Percentiles rank a stretch among this genome's conserved stretches.
These are phyloP conservation scores for Streptanthus diversifolius DNA, from an alignment of 345 rosid genomes.

Conservation along the genomic window DNA sequence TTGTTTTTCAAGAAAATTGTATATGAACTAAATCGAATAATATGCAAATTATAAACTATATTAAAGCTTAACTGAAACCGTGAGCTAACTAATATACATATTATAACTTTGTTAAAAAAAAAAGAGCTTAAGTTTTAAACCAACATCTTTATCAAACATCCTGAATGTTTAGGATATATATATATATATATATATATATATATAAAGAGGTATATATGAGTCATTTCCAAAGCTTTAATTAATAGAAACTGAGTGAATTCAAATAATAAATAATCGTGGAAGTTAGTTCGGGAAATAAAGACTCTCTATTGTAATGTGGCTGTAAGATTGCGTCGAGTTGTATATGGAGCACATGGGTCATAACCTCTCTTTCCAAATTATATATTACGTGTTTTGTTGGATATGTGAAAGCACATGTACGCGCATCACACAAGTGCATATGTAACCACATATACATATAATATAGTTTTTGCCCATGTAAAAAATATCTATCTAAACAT, in stretches of 20 bases:
- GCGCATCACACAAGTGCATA: constrained; percentile 4
- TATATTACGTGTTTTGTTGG: constrained; percentile 13
- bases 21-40: too few species aligned
- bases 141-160: too few species aligned
- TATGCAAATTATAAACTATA: too few species aligned
- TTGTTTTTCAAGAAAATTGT: too few species aligned
- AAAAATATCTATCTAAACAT: constrained; percentile 17
- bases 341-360: constrained; percentile 33
- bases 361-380: constrained; percentile 5
- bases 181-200: too few species aligned
- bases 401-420: constrained; percentile 11
- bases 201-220: not conserved
- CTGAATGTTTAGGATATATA: too few species aligned
- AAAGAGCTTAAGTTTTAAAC: too few species aligned
- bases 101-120: too few species aligned
- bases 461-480: not conserved
- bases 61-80: too few species aligned
- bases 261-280: not conserved
- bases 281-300: constrained; percentile 17
- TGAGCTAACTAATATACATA: too few species aligned
- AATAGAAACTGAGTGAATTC: not conserved
- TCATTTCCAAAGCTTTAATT: not conserved
- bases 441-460: constrained; percentile 1
- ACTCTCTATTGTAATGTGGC: constrained; percentile 4
- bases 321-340: constrained; percentile 31